Evolutionary conservation across 257 asterid species (phyloP), one percentile per base, ranked within the genome.

Genomic region (Paraleonurus japonicus): DNA sequence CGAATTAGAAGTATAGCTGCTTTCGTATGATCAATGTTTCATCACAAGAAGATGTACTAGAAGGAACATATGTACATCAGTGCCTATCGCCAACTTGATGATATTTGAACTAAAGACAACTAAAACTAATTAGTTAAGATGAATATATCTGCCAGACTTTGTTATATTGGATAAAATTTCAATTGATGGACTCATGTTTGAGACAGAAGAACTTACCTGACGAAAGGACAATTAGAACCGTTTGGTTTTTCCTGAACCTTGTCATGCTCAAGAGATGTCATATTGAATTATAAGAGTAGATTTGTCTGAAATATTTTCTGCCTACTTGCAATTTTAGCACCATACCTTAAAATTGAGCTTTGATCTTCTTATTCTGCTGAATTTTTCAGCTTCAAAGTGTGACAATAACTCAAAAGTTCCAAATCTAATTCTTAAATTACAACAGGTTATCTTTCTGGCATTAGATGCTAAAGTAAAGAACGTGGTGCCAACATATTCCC

Each of bases 381-480:
- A 47, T 63, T 64, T 64, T 39, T 64, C 72, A 64, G 65, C 50
- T 64, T 69, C 30, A 22, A 65, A 26, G 37, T 65, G 72, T 55
- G 61, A 28, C 37, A 50, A 30, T 27, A 63, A 70, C 37, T 69
- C 57, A 26, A 72, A 59, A 67, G 43, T 78, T 70, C 74, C 45
- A 51, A 76, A 70, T 67, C 69, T 71, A 57, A 70, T 69, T 67
- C 51, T 68, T 51, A 45, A 80, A 78, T 80, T 68, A 55, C 82
- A 73, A 66, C 90, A 92, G 98, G 94, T 92, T 55, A 85, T 92
- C 67, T 92, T 92, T 87, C 87, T 76, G 75, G 91, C 95, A 35
- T 84, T 92, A 65, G 96, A 90, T 77, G 83, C 75, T 32, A 82
- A 78, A 69, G 86, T 89, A 19, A 86, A 92, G 87, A 88, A 90